These are phyloP conservation scores for Penicillium frequentans DNA, from an alignment of 2,329 filamentous ascomycete genomes.

Conservation along the genomic window DNA sequence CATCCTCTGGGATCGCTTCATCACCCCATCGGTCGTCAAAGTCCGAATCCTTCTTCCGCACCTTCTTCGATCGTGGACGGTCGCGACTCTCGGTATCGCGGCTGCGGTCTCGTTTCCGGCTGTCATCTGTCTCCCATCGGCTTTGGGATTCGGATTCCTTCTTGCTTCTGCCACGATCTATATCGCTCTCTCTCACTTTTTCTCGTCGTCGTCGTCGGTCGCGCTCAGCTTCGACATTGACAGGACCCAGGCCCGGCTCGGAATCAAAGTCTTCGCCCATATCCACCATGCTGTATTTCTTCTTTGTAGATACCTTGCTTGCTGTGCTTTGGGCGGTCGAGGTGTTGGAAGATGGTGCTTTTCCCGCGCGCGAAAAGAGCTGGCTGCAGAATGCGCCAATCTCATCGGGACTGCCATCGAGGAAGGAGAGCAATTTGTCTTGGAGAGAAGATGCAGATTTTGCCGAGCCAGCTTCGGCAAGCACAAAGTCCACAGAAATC, in stretches of 20 bases:
- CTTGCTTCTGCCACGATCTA: slow-evolving; percentile 21
- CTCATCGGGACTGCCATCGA: slow-evolving; percentile 51
- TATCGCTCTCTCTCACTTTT: slow-evolving; percentile 22
- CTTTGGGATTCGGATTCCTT: slow-evolving; percentile 19
- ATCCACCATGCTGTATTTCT: slow-evolving; percentile 55
- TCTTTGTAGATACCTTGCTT: slow-evolving; percentile 39
- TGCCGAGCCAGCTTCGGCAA: slow-evolving; percentile 53
- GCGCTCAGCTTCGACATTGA: slow-evolving; percentile 39
- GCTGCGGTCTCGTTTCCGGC: slow-evolving; percentile 41
- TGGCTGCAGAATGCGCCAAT: slow-evolving; percentile 50
- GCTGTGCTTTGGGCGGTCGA: slow-evolving; percentile 12
- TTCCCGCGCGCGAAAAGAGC: slow-evolving; percentile 39
- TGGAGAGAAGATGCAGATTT: slow-evolving; percentile 50
- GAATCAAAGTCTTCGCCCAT: slow-evolving; percentile 52
- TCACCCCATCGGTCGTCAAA: slow-evolving; percentile 82
- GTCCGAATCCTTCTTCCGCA: slow-evolving; percentile 50
- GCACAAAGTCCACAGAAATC: slow-evolving; percentile 58
- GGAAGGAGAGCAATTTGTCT: slow-evolving; percentile 54
- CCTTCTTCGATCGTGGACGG: slow-evolving; percentile 50
- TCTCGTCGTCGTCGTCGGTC: slow-evolving; percentile 29
- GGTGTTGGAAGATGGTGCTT: slow-evolving; percentile 17
- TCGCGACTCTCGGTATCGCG: slow-evolving; percentile 39
- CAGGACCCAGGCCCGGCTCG: slow-evolving; percentile 30
- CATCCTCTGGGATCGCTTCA: slow-evolving; percentile 56
- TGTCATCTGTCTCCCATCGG: slow-evolving; percentile 36